phyloP scores from a whole-genome alignment of 2,329 filamentous ascomycete genomes.

The Domatiomyces globalis region DNA sequence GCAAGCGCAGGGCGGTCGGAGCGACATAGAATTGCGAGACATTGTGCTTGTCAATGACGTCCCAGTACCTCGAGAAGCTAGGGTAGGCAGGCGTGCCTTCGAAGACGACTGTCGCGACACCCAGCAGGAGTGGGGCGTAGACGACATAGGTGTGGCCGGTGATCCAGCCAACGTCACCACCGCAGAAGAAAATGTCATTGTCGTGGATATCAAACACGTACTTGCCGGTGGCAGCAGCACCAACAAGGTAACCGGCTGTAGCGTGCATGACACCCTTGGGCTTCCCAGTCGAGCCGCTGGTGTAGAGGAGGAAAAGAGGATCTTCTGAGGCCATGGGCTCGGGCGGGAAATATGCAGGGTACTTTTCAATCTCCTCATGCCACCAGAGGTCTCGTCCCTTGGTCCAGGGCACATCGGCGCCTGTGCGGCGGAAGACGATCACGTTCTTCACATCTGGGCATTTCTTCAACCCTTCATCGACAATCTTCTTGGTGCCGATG shows the following conservation, averaged over 20 bases:
- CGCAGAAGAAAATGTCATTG: slow-evolving; percentile 88
- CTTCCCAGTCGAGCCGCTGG: slow-evolving; percentile 93
- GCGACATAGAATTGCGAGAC: slow-evolving; percentile 98
- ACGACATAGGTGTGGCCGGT: slow-evolving; percentile 98
- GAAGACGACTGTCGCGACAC: slow-evolving; percentile 89
- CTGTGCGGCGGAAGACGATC: slow-evolving; percentile 89
- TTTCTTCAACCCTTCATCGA: slow-evolving; percentile 88
- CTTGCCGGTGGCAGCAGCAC: slow-evolving; percentile 85
- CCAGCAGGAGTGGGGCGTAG: slow-evolving; percentile 83
- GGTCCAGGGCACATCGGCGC: slow-evolving; percentile 83
- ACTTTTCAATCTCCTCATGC: slow-evolving; percentile 97
- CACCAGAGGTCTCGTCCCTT: slow-evolving; percentile 86
- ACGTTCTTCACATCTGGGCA: slow-evolving; percentile 77
- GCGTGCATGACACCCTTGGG: slow-evolving; percentile 99
- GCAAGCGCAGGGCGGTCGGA: slow-evolving; percentile 76
- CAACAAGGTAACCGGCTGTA: slow-evolving; percentile 86
- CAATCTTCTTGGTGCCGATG: slow-evolving; percentile 97
- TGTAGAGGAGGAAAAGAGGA: slow-evolving; percentile 93
- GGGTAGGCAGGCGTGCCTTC: slow-evolving; percentile 96
- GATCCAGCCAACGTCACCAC: slow-evolving; percentile 97
- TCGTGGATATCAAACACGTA: slow-evolving; percentile 98
- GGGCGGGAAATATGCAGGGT: slow-evolving; percentile 79
- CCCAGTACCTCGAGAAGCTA: slow-evolving; percentile 97
- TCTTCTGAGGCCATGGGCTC: slow-evolving; percentile 87
- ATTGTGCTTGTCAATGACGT: slow-evolving; percentile 87